Percentiles rank a stretch among this genome's conserved stretches.
These are phyloP conservation scores for Cadophora luteo-olivacea DNA, from an alignment of 2,329 filamentous ascomycete species.

Conservation along the genomic window DNA sequence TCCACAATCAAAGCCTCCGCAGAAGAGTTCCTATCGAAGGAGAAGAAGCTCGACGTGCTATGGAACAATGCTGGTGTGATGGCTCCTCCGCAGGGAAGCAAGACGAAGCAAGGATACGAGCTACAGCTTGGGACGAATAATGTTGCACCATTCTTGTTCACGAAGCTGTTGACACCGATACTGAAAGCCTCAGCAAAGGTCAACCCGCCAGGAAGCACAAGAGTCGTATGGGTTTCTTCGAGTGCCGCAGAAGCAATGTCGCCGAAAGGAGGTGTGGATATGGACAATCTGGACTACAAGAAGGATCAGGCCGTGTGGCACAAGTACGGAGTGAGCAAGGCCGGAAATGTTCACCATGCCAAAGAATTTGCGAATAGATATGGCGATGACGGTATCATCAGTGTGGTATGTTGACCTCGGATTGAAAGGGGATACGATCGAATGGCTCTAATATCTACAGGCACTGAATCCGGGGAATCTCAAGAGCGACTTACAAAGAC, in stretches of 20 bases:
- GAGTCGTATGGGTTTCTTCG: slow-evolving; percentile 47
- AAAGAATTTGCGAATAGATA: slow-evolving; percentile 38
- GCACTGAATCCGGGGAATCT: slow-evolving; percentile 43
- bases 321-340: slow-evolving; percentile 41
- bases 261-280: slow-evolving; percentile 35
- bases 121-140: slow-evolving; percentile 48
- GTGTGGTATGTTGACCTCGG: slow-evolving; percentile 35
- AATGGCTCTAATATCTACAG: slow-evolving; percentile 25
- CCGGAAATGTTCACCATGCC: slow-evolving; percentile 38
- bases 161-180: slow-evolving; percentile 47
- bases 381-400: slow-evolving; percentile 37
- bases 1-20: slow-evolving; percentile 48
- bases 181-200: slow-evolving; percentile 43
- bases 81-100: slow-evolving; percentile 45
- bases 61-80: slow-evolving; percentile 51
- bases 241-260: slow-evolving; percentile 37
- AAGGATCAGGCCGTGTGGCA: slow-evolving; percentile 26
- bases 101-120: slow-evolving; percentile 47
- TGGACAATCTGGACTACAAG: slow-evolving; percentile 40
- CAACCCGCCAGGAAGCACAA: slow-evolving; percentile 39
- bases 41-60: slow-evolving; percentile 49
- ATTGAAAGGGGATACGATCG: no score
- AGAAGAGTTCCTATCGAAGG: slow-evolving; percentile 46
- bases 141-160: slow-evolving; percentile 48
- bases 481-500: slow-evolving; percentile 34